These are phyloP conservation scores for Trichophyton benhamiae DNA, from an alignment of 2,329 filamentous ascomycete species.

Conservation along the genomic window DNA sequence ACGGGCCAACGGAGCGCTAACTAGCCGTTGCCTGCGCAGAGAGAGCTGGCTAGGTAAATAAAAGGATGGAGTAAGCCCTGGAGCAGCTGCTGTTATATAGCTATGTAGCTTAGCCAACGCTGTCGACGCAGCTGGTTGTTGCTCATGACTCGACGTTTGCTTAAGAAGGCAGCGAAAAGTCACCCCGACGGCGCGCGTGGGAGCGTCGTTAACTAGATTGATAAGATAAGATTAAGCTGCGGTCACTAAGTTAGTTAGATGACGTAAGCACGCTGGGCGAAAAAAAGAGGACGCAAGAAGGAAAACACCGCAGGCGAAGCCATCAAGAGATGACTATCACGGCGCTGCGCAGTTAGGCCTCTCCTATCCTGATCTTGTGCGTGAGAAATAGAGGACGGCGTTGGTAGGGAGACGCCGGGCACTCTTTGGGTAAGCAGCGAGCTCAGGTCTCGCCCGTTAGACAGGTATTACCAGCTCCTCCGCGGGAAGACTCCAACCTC, in stretches of 20 bases:
- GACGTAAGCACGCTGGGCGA: background rate
- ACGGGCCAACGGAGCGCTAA: background rate
- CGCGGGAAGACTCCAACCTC: background rate
- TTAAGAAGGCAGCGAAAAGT: background rate
- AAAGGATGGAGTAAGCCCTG: background rate
- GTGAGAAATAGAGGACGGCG: background rate
- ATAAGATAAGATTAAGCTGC: conserved; percentile 2
- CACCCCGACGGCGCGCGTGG: background rate
- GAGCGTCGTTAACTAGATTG: background rate
- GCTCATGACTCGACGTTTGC: background rate
- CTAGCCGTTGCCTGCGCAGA: background rate
- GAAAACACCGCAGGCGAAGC: background rate
- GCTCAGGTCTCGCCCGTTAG: background rate
- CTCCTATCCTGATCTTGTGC: background rate
- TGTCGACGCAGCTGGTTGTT: background rate
- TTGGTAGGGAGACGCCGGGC: background rate
- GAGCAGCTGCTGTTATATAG: background rate
- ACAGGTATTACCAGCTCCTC: background rate
- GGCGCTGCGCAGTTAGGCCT: background rate
- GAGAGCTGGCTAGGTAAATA: background rate
- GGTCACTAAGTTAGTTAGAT: background rate
- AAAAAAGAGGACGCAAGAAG: background rate
- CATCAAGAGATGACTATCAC: background rate
- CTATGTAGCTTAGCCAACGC: background rate
- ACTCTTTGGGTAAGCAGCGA: background rate